Evolutionary conservation across 2,329 filamentous ascomycete species (phyloP).

Genomic region (Fusarium virguliforme): DNA sequence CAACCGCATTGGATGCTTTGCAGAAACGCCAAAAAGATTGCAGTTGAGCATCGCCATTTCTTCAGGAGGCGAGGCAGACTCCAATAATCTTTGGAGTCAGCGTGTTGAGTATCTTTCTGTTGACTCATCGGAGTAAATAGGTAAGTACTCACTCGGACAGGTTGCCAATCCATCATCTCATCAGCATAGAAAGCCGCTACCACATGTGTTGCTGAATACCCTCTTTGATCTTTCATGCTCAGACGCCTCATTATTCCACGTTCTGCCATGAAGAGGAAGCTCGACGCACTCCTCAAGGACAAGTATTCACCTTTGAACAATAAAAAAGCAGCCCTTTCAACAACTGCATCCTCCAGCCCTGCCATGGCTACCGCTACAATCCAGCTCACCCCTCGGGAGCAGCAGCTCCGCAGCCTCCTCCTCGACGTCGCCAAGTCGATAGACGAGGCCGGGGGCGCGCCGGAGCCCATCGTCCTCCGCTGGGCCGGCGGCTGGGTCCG

Average conservation of each 20-base stretch:
- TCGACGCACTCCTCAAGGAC: constrained; percentile 51
- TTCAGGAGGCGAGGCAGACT: neutral
- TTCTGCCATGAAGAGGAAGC: constrained; percentile 57
- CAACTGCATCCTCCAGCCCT: constrained; percentile 11
- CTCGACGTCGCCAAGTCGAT: constrained; percentile 82
- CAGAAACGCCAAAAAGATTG: constrained; percentile 33
- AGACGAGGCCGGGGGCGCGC: constrained; percentile 64
- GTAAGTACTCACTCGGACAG: neutral
- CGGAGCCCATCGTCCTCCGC: constrained; percentile 75
- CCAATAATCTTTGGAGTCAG: neutral
- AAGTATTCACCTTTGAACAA: constrained; percentile 20
- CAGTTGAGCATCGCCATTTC: neutral
- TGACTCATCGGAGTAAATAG: neutral
- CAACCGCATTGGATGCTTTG: constrained; percentile 2
- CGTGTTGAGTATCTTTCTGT: neutral
- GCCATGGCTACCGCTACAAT: constrained; percentile 54
- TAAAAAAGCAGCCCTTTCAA: constrained; percentile 11
- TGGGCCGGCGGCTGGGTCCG: constrained; percentile 92
- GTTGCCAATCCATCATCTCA: neutral
- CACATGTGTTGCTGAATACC: constrained; percentile 9
- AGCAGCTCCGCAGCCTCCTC: constrained; percentile 80
- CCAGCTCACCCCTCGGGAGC: constrained; percentile 78
- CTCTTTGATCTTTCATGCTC: constrained; percentile 40
- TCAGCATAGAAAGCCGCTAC: neutral
- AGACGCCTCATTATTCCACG: constrained; percentile 43